Base-by-base conservation (phyloP, 305 asterid genomes). In the Fraxinus albicans region DNA sequence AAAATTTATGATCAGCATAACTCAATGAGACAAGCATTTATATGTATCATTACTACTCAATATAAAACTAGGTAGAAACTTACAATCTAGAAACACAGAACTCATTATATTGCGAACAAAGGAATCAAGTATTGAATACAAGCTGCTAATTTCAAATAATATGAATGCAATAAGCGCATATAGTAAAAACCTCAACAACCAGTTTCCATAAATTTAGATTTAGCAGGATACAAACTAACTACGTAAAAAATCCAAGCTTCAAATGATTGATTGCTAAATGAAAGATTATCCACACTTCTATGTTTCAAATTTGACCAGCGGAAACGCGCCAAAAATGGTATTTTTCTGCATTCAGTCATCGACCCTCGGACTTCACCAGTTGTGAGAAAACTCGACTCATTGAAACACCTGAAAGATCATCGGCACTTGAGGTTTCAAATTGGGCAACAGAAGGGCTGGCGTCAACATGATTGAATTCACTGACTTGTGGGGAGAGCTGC, bases 341-440 rank as follows among this genome's bases (percentile, higher is more conserved):
- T 27, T 44, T 29, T 4, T 21, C 33, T 76, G 23, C 36, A 79
- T 60, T 78, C 42, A 23, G 15, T 79, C 83, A 92, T 88, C 95
- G 88, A 74, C 95, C 96, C 89, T 93, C 97, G 7, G 96, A 88
- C 42, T 92, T 91, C 72, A 90, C 84, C 80, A 93, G 88, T 72
- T 91, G 97, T 0, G 97, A 92, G 88, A 93, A 93, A 25, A 93
- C 97, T 74, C 86, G 65, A 82, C 91, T 91, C 90, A 90, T 82
- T 23, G 96, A 91, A 80, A 86, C 93, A 47, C 93, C 94, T 3
- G 93, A 91, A 31, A 89, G 89, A 83, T 89, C 91, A 67, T 93
- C 92, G 35, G 70, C 84, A 29, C 86, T 88, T 29, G 90, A 86
- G 70, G 81, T 84, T 82, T 88, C 89, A 2, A 87, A 79, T 10